Percentiles rank a stretch among this genome's conserved stretches.
These are phyloP conservation scores for Inonotus obliquus DNA, from an alignment of 1,284 basidiomycete species.

Conservation along the genomic window DNA sequence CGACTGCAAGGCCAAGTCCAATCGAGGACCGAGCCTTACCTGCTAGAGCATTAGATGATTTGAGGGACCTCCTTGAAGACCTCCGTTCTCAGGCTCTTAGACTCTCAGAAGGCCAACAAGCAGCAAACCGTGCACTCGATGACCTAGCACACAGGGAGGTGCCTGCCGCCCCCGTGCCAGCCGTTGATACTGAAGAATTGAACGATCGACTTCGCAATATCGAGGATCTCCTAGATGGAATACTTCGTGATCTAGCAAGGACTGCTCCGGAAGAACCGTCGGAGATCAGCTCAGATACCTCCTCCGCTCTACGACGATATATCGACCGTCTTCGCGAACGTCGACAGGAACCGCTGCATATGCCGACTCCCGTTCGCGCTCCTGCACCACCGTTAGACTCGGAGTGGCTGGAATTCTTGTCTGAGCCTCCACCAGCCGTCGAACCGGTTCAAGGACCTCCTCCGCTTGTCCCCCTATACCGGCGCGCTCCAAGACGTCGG, in stretches of 20 bases:
- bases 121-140: conserved; percentile 47
- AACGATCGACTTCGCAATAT: conserved; percentile 35
- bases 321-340: conserved; percentile 17
- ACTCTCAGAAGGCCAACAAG: conserved; percentile 53
- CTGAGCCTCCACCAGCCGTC: conserved; percentile 8
- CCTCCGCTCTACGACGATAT: conserved; percentile 14
- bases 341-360: conserved; percentile 13
- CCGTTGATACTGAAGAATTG: conserved; percentile 33
- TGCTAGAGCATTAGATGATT: conserved; percentile 13
- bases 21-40: background rate
- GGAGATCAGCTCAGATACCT: conserved; percentile 18
- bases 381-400: conserved; percentile 11
- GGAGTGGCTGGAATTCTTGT: conserved; percentile 17
- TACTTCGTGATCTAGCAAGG: conserved; percentile 15
- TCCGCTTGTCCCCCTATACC: conserved; percentile 13
- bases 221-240: conserved; percentile 40
- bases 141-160: conserved; percentile 33
- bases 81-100: conserved; percentile 48
- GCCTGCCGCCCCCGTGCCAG: conserved; percentile 17
- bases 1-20: conserved; percentile 14
- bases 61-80: conserved; percentile 38
- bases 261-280: conserved; percentile 9
- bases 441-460: conserved; percentile 19
- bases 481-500: conserved; percentile 1
- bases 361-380: conserved; percentile 17